Evolutionary conservation across 805 yeast species (phyloP).

Genomic region (Candida oleophila): DNA sequence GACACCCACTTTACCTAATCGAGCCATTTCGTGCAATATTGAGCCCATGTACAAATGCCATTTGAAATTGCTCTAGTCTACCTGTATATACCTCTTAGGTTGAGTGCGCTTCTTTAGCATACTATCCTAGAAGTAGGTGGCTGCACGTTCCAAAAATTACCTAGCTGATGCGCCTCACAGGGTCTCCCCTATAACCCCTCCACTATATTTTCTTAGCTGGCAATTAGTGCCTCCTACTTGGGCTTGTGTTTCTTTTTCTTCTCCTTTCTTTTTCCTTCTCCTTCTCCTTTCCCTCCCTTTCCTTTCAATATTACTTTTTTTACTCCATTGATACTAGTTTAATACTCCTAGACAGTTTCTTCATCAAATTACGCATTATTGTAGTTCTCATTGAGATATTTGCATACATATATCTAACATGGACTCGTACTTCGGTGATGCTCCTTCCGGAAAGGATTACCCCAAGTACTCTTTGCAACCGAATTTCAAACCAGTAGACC

Average conservation of each 20-base stretch:
- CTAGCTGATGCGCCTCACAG: not conserved
- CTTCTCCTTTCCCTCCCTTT: not conserved
- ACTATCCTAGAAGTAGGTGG: no score
- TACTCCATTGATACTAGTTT: not conserved
- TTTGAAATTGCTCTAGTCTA: not conserved
- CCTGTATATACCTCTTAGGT: not conserved
- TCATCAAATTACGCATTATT: not conserved
- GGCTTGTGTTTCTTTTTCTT: not conserved
- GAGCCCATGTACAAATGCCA: not conserved
- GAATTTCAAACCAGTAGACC: conserved; percentile 72
- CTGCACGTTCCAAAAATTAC: not conserved
- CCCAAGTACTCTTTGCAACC: conserved; percentile 43
- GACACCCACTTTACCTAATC: not conserved
- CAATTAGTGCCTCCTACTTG: no score
- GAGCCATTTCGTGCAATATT: not conserved
- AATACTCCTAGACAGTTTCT: not conserved
- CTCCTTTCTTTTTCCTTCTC: not conserved
- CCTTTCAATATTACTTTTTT: not conserved
- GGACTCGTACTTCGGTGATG: not conserved
- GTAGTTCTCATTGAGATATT: not conserved
- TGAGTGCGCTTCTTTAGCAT: no score
- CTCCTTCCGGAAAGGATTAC: conserved; percentile 2
- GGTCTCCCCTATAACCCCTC: not conserved
- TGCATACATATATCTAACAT: not conserved
- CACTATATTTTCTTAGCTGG: not conserved